phyloP scores from a whole-genome alignment of 2,329 filamentous ascomycete species.

The Nemania sp. region DNA sequence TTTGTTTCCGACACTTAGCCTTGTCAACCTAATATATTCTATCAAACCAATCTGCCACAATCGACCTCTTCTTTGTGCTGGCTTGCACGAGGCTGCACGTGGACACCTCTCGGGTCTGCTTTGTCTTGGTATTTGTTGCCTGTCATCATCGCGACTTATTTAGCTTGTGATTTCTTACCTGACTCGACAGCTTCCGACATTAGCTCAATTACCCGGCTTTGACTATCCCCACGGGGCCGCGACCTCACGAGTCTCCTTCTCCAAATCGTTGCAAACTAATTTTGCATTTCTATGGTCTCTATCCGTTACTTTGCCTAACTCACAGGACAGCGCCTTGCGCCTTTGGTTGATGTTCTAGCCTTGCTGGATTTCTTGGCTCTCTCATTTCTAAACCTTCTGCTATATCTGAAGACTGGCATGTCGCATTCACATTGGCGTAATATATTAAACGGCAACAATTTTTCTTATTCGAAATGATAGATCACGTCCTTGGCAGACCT shows the following conservation, averaged over 20 bases:
- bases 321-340: not conserved
- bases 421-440: slow-evolving; percentile 17
- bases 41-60: not conserved
- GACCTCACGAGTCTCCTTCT: slow-evolving; percentile 18
- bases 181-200: slow-evolving; percentile 29
- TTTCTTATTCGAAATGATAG: slow-evolving; percentile 65
- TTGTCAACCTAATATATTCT: slow-evolving; percentile 10
- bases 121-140: slow-evolving; percentile 16
- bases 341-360: slow-evolving; percentile 4
- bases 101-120: too few species aligned
- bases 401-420: slow-evolving; percentile 27
- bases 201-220: not conserved
- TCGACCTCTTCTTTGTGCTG: slow-evolving; percentile 20
- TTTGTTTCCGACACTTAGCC: not conserved
- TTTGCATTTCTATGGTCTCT: slow-evolving; percentile 14
- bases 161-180: slow-evolving; percentile 27
- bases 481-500: slow-evolving; percentile 91
- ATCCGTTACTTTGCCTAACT: not conserved
- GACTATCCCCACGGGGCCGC: slow-evolving; percentile 13
- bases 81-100: slow-evolving; percentile 3
- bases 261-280: slow-evolving; percentile 17
- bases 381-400: not conserved
- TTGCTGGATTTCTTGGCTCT: not conserved
- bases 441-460: slow-evolving; percentile 9
- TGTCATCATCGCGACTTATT: slow-evolving; percentile 2